phyloP scores from a whole-genome alignment of 257 asterid genomes.

The Solanum piurae region DNA sequence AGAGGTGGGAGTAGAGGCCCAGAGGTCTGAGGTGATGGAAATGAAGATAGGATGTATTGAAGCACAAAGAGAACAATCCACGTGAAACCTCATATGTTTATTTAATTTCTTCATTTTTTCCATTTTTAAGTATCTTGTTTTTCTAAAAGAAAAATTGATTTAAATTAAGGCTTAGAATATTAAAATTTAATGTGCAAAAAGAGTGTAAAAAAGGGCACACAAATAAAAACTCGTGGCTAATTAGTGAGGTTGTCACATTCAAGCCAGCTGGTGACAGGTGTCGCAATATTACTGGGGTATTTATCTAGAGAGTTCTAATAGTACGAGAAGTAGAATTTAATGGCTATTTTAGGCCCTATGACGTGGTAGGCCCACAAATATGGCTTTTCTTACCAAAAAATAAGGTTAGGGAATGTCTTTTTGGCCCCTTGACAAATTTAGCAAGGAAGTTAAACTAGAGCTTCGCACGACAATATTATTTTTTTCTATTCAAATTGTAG shows the following conservation, averaged over 20 bases:
- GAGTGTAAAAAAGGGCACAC: background rate
- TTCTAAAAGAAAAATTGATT: too few relatives aligned
- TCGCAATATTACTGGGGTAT: background rate
- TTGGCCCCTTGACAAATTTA: background rate
- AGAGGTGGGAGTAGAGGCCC: background rate
- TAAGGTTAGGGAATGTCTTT: background rate
- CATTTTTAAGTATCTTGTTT: too few relatives aligned
- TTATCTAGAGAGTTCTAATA: background rate
- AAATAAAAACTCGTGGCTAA: background rate
- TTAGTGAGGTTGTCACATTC: background rate
- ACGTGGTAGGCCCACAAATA: background rate
- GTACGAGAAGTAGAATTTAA: background rate
- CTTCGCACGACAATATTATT: too few relatives aligned
- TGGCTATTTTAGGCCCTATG: background rate
- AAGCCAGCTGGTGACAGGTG: slow-evolving; percentile 4
- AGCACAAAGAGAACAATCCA: too few relatives aligned
- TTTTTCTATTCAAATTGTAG: background rate
- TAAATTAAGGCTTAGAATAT: background rate
- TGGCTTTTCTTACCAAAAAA: background rate
- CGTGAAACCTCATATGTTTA: too few relatives aligned
- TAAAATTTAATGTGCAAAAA: too few relatives aligned
- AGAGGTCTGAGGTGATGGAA: background rate
- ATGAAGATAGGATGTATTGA: too few relatives aligned
- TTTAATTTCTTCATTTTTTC: too few relatives aligned
- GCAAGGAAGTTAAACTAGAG: background rate